phyloP scores from a whole-genome alignment of 345 rosid species.

The Physaria fendleri region DNA sequence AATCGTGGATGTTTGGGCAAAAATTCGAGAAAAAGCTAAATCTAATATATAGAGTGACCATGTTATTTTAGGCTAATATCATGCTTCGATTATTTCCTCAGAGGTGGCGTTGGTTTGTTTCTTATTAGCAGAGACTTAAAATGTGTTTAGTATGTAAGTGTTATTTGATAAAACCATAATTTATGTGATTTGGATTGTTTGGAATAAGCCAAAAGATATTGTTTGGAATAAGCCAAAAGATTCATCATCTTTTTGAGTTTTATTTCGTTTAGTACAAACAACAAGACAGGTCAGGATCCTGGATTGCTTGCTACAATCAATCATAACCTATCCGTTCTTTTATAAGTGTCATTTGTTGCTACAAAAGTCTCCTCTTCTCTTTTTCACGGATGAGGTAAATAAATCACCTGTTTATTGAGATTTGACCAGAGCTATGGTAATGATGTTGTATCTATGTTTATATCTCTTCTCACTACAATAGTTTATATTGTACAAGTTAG shows the following conservation, averaged over 20 bases:
- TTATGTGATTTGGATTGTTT: too few relatives aligned
- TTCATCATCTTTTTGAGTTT: too few relatives aligned
- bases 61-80: constrained; percentile 56
- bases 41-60: constrained; percentile 61
- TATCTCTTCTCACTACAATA: constrained; percentile 10
- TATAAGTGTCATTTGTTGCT: constrained; percentile 21
- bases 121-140: constrained; percentile 29
- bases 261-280: too few relatives aligned
- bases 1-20: constrained; percentile 50
- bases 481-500: constrained; percentile 17
- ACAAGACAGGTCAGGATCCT: too few relatives aligned
- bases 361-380: too few relatives aligned
- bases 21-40: constrained; percentile 59
- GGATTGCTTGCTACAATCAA: constrained; percentile 7
- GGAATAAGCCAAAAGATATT: too few relatives aligned
- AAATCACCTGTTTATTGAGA: too few relatives aligned
- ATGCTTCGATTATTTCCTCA: constrained; percentile 55
- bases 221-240: too few relatives aligned
- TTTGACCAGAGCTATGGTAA: too few relatives aligned
- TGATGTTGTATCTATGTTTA: neutral
- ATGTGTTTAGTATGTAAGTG: too few relatives aligned
- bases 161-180: too few relatives aligned
- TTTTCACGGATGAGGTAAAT: neutral
- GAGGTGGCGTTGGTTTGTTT: constrained; percentile 31
- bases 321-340: neutral